A percentile compares a stretch with the other conserved stretches of the same genome.
phyloP scores from a whole-genome alignment of 148 eudicot species.

The Vaccinium darrowii region DNA sequence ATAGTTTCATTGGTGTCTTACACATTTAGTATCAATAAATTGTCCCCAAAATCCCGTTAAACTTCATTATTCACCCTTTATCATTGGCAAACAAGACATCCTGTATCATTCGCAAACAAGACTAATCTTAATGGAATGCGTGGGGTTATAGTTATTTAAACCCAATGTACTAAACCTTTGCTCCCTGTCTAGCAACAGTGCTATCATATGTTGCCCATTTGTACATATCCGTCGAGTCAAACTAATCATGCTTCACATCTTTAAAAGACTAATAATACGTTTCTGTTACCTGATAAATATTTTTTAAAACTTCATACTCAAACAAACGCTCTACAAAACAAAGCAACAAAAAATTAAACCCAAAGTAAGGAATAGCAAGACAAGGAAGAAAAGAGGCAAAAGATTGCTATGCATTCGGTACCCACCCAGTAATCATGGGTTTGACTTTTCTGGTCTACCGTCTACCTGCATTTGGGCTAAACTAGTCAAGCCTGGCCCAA shows the following conservation, averaged over 20 bases:
- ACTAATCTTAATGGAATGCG: not conserved
- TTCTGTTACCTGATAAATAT: not conserved
- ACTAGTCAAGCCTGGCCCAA: too few relatives aligned
- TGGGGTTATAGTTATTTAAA: not conserved
- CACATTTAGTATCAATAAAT: too few relatives aligned
- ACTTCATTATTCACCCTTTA: not conserved
- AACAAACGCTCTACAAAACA: not conserved
- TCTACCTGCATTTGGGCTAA: not conserved
- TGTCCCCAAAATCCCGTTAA: not conserved
- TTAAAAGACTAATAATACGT: not conserved
- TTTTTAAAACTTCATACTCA: not conserved
- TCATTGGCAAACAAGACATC: not conserved
- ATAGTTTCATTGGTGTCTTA: not conserved
- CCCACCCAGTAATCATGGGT: not conserved
- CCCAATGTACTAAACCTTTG: not conserved
- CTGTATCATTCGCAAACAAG: not conserved
- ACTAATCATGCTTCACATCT: not conserved
- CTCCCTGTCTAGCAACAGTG: not conserved
- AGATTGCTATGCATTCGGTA: not conserved
- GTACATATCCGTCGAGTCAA: not conserved
- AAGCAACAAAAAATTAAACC: not conserved
- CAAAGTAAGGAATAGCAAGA: not conserved
- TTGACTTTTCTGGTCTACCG: not conserved
- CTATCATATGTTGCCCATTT: not conserved
- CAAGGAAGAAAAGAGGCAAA: not conserved